phyloP scores from a whole-genome alignment of 2,329 filamentous ascomycete species.

The Beauveria australis region DNA sequence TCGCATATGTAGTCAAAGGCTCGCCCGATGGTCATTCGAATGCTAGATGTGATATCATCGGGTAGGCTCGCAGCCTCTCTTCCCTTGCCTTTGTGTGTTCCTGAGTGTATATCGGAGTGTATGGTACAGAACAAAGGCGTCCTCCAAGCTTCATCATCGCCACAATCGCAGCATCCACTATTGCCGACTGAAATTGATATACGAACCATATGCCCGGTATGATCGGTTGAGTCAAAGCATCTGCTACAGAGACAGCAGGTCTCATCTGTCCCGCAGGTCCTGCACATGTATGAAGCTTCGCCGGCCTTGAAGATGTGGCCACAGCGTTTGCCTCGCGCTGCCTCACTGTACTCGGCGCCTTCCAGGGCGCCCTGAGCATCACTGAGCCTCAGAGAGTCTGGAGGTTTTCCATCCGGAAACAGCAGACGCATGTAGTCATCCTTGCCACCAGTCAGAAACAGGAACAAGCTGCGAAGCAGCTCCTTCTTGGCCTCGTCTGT shows the following conservation, averaged over 20 bases:
- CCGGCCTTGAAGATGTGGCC: constrained; percentile 95
- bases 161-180: constrained; percentile 94
- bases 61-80: constrained; percentile 55
- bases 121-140: constrained; percentile 86
- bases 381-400: constrained; percentile 64
- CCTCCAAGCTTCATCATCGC: constrained; percentile 90
- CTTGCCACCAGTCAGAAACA: constrained; percentile 70
- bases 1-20: constrained; percentile 94
- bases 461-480: constrained; percentile 75
- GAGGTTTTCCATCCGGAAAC: constrained; percentile 68
- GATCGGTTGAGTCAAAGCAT: constrained; percentile 93
- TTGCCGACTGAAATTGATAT: constrained; percentile 85
- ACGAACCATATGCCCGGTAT: constrained; percentile 84
- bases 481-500: constrained; percentile 60
- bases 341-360: constrained; percentile 88
- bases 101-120: constrained; percentile 57
- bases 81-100: constrained; percentile 52
- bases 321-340: constrained; percentile 84
- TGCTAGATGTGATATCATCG: constrained; percentile 64
- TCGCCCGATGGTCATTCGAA: constrained; percentile 77
- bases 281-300: constrained; percentile 89
- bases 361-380: constrained; percentile 88
- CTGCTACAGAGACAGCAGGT: constrained; percentile 90
- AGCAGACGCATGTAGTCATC: constrained; percentile 68
- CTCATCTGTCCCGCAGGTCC: constrained; percentile 88